Conservation (phyloP, 2,329 filamentous ascomycete species). For the Colletotrichum somersetense region DNA sequence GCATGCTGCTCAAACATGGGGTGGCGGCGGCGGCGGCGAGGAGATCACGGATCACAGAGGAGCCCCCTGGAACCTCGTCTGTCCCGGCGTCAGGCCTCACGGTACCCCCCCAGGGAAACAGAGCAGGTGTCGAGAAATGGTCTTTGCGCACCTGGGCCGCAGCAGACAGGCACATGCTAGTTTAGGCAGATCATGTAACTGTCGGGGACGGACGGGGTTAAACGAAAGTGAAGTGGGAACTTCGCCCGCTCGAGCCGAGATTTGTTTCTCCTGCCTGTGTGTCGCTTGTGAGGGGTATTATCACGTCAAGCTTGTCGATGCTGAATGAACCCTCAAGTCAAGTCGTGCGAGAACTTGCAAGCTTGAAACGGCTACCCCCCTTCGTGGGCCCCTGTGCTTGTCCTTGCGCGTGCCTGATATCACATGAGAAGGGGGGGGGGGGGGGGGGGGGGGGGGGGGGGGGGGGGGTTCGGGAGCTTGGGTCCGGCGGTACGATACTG, state of each 20-base stretch:
- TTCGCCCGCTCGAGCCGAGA: conserved; percentile 20
- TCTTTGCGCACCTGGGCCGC: conserved; percentile 38
- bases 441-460: not conserved
- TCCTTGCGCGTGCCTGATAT: conserved; percentile 33
- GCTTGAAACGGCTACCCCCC: conserved; percentile 32
- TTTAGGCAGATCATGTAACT: conserved; percentile 38
- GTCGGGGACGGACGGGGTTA: conserved; percentile 32
- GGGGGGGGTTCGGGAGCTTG: conserved; percentile 30
- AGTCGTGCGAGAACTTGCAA: conserved; percentile 22
- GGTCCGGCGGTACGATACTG: conserved; percentile 30
- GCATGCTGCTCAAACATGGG: conserved; percentile 40
- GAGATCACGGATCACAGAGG: conserved; percentile 40
- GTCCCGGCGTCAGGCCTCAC: conserved; percentile 8
- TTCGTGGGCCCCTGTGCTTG: conserved; percentile 11
- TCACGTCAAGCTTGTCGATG: conserved; percentile 22
- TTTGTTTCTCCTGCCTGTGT: conserved; percentile 14
- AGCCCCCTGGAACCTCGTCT: conserved; percentile 21
- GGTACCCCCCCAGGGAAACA: conserved; percentile 17
- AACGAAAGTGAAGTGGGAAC: conserved; percentile 36
- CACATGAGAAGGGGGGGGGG: conserved; percentile 22
- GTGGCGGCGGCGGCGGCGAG: conserved; percentile 32
- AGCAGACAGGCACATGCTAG: conserved; percentile 32
- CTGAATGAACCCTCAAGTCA: conserved; percentile 24
- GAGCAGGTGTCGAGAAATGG: conserved; percentile 41
- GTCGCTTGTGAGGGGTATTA: conserved; percentile 22